Evolutionary conservation across 2,329 filamentous ascomycete species (phyloP).

Genomic region (Epichloe sibirici): DNA sequence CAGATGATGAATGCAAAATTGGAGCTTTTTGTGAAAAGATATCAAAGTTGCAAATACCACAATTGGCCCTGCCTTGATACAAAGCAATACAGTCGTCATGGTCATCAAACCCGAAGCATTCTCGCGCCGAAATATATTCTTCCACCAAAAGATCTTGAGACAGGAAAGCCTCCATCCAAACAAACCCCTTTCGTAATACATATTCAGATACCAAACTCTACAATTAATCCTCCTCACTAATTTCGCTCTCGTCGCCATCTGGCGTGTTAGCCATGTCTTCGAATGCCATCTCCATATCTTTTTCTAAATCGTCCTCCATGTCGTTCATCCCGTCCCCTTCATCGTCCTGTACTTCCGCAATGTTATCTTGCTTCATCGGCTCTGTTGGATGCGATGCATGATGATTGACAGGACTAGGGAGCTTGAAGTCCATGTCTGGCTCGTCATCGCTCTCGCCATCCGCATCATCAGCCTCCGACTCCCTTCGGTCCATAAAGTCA

Average conservation of each 20-base stretch:
- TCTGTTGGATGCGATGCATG: conserved; percentile 18
- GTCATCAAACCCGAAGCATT: not conserved
- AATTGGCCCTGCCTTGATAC: not conserved
- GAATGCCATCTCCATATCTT: conserved; percentile 38
- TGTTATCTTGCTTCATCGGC: conserved; percentile 17
- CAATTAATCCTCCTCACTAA: conserved; percentile 51
- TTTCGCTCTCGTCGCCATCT: conserved; percentile 44
- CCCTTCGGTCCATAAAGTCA: conserved; percentile 36
- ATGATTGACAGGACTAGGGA: conserved; percentile 40
- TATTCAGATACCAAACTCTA: not conserved
- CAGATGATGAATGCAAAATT: too few relatives aligned
- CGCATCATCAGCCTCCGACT: conserved; percentile 30
- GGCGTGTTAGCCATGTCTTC: conserved; percentile 42
- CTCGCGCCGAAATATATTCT: not conserved
- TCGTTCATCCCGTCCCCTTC: conserved; percentile 17
- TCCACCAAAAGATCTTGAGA: not conserved
- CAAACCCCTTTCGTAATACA: not conserved
- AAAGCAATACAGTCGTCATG: not conserved
- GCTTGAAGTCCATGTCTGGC: conserved; percentile 36
- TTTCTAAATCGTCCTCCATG: conserved; percentile 31
- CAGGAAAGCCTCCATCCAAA: not conserved
- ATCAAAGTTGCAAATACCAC: too few relatives aligned
- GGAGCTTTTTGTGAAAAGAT: too few relatives aligned
- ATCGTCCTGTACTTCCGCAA: conserved; percentile 15
- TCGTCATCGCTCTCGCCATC: conserved; percentile 37